Percentiles rank a stretch among this genome's conserved stretches.
Evolutionary conservation across 2,329 filamentous ascomycete species (phyloP).

Genomic region (Sphaerulina vaccinii): DNA sequence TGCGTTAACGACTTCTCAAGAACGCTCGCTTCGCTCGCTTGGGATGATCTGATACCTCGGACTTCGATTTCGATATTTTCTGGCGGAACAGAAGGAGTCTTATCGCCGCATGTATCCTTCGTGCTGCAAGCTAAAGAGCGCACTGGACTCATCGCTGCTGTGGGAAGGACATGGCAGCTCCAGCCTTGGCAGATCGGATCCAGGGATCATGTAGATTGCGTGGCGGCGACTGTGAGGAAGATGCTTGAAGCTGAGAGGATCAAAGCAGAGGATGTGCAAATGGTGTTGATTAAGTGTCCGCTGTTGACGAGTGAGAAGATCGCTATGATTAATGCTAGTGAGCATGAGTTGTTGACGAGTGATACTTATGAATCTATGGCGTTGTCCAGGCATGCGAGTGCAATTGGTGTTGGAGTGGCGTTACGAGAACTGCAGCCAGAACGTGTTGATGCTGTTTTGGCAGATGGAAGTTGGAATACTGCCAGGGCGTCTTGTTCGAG

Average conservation of each 20-base stretch:
- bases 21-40: slow-evolving; percentile 4
- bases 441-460: neutral
- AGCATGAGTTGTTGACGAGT: slow-evolving; percentile 1
- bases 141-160: slow-evolving; percentile 9
- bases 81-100: slow-evolving; percentile 15
- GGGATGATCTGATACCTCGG: slow-evolving; percentile 10
- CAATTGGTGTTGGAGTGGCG: slow-evolving; percentile 7
- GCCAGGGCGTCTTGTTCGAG: slow-evolving; percentile 11
- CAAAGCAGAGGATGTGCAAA: slow-evolving; percentile 4
- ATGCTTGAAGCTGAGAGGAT: slow-evolving; percentile 5
- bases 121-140: neutral
- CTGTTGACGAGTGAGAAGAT: slow-evolving; percentile 14
- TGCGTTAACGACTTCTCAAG: slow-evolving; percentile 16
- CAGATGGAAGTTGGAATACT: slow-evolving; percentile 3
- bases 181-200: slow-evolving; percentile 14
- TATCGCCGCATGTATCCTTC: slow-evolving; percentile 8
- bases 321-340: neutral
- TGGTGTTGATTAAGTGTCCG: slow-evolving; percentile 15
- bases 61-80: slow-evolving; percentile 12
- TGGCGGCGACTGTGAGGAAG: slow-evolving; percentile 1
- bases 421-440: neutral
- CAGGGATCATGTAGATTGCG: slow-evolving; percentile 4
- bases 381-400: slow-evolving; percentile 11
- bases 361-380: slow-evolving; percentile 19
- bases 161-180: slow-evolving; percentile 8